Conservation (phyloP, 2,329 filamentous ascomycete species). For the Phyllosticta paracitricarpa region DNA sequence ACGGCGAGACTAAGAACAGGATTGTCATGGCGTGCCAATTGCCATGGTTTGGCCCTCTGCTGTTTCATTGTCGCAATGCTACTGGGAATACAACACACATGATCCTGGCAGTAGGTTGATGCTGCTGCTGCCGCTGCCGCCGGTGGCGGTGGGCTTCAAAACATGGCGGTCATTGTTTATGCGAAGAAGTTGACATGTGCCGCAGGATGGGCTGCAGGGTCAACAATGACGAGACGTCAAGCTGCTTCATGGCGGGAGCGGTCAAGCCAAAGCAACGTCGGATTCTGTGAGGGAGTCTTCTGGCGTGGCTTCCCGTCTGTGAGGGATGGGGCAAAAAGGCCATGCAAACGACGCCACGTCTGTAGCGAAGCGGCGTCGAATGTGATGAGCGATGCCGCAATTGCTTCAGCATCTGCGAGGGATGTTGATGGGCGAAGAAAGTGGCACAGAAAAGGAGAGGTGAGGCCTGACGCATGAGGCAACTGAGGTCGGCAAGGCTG, state of each 20-base stretch:
- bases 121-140: background rate
- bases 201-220: too few species aligned
- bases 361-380: background rate
- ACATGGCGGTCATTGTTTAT: background rate
- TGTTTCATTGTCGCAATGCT: background rate
- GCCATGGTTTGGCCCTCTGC: background rate
- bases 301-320: background rate
- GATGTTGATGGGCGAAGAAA: background rate
- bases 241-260: background rate
- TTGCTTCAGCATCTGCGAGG: constrained; percentile 8
- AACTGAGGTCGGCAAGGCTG: background rate
- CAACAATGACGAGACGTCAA: background rate
- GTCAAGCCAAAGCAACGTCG: background rate
- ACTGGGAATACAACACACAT: background rate
- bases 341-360: background rate
- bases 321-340: background rate
- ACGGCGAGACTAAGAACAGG: background rate
- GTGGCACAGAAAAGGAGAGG: background rate
- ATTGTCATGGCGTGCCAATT: background rate
- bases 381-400: background rate
- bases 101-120: background rate
- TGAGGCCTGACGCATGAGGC: background rate
- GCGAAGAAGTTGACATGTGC: background rate
- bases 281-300: background rate
- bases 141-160: background rate